phyloP scores from a whole-genome alignment of 352 stramenopile genomes.

The Hyaloperonospora arabidopsidis region DNA sequence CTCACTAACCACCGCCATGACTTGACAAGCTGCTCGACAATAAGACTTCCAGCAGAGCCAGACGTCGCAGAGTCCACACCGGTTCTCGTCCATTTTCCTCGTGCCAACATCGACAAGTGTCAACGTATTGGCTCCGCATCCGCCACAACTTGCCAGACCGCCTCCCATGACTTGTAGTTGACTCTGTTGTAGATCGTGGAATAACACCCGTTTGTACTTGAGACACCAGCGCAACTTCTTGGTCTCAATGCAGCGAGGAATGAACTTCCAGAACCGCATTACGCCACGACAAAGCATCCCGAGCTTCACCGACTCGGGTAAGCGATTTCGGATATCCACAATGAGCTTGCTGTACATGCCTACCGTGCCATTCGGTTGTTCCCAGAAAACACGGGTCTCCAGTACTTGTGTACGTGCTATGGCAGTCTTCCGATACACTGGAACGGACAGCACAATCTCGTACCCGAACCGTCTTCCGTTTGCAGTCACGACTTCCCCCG shows the following conservation, averaged over 20 bases:
- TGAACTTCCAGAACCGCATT: conserved; percentile 28
- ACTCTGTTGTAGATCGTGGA: conserved; percentile 4
- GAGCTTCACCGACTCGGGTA: conserved; percentile 18
- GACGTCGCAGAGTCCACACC: conserved; percentile 15
- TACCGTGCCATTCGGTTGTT: conserved; percentile 20
- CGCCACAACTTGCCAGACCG: conserved; percentile 9
- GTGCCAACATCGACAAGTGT: conserved; percentile 4
- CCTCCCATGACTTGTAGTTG: conserved; percentile 11
- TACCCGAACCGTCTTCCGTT: conserved; percentile 22
- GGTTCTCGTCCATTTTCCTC: conserved; percentile 2
- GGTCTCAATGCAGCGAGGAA: conserved; percentile 21
- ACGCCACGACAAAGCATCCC: conserved; percentile 20
- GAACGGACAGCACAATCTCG: conserved; percentile 21
- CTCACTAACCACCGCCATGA: conserved; percentile 10
- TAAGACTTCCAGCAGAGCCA: conserved; percentile 22
- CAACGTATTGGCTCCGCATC: conserved; percentile 7
- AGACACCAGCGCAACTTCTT: conserved; percentile 28
- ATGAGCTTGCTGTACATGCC: conserved; percentile 25
- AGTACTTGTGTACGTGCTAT: conserved; percentile 18
- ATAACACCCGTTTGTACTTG: conserved; percentile 13
- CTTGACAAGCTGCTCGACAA: conserved; percentile 16
- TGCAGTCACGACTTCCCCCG: conserved; percentile 16
- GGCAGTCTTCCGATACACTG: conserved; percentile 1
- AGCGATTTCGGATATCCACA: conserved; percentile 13
- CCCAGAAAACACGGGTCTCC: conserved; percentile 25